Conservation (phyloP, 495 filamentous ascomycete genomes). For the Neurospora sp. region DNA sequence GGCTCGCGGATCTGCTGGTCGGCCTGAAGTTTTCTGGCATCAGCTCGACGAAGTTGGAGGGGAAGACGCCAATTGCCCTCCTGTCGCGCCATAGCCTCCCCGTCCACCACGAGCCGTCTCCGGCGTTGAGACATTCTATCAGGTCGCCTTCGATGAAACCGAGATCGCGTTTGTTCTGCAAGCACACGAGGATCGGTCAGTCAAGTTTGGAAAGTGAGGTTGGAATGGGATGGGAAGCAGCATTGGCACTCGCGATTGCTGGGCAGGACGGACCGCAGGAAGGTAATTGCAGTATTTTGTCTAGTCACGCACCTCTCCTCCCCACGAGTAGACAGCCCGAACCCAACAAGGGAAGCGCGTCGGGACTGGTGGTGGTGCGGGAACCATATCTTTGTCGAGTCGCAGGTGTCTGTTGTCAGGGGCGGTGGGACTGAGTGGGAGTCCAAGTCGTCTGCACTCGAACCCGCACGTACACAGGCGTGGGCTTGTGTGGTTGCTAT, state of each 20-base stretch:
- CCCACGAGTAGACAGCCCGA: constrained; percentile 90
- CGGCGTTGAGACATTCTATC: constrained; percentile 95
- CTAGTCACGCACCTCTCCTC: constrained; percentile 61
- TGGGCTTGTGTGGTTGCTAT: background rate
- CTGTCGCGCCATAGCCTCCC: constrained; percentile 78
- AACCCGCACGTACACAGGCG: background rate
- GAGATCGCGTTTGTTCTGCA: constrained; percentile 74
- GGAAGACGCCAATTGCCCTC: constrained; percentile 81
- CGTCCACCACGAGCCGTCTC: constrained; percentile 98
- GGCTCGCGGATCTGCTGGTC: constrained; percentile 65
- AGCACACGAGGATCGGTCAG: background rate
- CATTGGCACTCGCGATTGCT: constrained; percentile 1
- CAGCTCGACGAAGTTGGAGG: constrained; percentile 93
- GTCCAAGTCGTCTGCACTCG: background rate
- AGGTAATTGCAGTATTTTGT: background rate
- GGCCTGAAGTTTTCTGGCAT: constrained; percentile 76
- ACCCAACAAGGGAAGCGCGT: constrained; percentile 92
- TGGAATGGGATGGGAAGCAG: background rate
- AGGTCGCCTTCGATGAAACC: constrained; percentile 96
- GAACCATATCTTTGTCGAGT: constrained; percentile 25
- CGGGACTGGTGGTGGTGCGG: constrained; percentile 57
- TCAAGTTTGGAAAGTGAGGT: background rate
- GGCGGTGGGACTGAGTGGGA: background rate
- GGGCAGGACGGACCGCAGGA: constrained; percentile 3
- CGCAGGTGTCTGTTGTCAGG: background rate